These are phyloP conservation scores for Nigrograna mackinnonii DNA, from an alignment of 2,329 filamentous ascomycete genomes.

Conservation along the genomic window DNA sequence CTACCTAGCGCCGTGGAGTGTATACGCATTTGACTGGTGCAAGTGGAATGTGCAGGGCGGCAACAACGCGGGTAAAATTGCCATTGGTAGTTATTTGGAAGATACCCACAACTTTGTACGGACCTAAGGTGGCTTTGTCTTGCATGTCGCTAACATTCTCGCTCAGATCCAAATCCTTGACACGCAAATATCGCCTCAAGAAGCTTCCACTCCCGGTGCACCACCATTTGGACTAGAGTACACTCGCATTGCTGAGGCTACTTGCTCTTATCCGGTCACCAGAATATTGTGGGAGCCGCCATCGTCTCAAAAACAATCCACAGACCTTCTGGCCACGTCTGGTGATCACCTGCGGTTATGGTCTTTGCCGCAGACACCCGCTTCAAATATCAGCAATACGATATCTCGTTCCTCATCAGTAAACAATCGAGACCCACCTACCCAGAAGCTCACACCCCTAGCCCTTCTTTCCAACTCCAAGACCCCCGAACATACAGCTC, in stretches of 20 bases:
- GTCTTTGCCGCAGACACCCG: constrained; percentile 71
- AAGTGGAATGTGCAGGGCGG: constrained; percentile 82
- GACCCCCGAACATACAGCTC: constrained; percentile 96
- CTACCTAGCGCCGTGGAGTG: constrained; percentile 90
- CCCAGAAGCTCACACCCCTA: constrained; percentile 85
- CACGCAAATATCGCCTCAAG: constrained; percentile 74
- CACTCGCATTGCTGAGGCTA: constrained; percentile 91
- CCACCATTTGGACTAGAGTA: constrained; percentile 84
- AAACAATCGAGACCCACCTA: constrained; percentile 63
- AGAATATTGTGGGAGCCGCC: constrained; percentile 95
- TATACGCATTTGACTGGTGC: constrained; percentile 99
- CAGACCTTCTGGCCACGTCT: constrained; percentile 91
- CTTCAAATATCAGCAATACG: constrained; percentile 66
- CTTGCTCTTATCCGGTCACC: constrained; percentile 96
- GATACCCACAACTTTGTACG: constrained; percentile 97
- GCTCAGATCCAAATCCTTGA: constrained; percentile 93
- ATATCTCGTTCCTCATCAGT: constrained; percentile 68
- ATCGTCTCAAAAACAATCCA: constrained; percentile 91
- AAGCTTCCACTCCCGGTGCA: constrained; percentile 68
- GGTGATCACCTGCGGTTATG: constrained; percentile 92
- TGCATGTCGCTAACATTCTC: constrained; percentile 13
- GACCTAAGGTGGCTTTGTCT: background rate
- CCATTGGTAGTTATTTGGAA: constrained; percentile 93
- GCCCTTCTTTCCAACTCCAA: constrained; percentile 96
- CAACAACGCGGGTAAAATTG: constrained; percentile 84